Evolutionary conservation across 1,139 yeast species (phyloP).

Genomic region (Saccharomyces hybrid): DNA sequence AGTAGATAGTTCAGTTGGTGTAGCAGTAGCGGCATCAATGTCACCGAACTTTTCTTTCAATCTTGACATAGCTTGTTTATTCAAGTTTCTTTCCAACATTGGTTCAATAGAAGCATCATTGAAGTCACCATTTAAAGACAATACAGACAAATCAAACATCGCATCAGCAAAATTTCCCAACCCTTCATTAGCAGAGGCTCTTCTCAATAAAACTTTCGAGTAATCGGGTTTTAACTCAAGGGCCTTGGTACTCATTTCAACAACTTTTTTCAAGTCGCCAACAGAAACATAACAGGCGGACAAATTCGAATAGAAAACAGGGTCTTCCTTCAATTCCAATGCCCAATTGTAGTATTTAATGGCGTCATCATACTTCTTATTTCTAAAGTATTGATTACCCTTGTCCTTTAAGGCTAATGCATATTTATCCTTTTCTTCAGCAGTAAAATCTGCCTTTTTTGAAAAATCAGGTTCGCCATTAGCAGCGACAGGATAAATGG

Average conservation of each 20-base stretch:
- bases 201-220: slow-evolving; percentile 73
- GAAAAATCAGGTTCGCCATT: slow-evolving; percentile 50
- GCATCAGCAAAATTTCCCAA: slow-evolving; percentile 75
- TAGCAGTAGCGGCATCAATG: slow-evolving; percentile 27
- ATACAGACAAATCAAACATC: slow-evolving; percentile 83
- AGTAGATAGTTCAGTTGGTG: neutral
- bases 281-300: slow-evolving; percentile 91
- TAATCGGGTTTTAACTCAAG: slow-evolving; percentile 81
- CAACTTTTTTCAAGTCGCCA: slow-evolving; percentile 69
- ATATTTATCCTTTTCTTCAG: slow-evolving; percentile 55
- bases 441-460: slow-evolving; percentile 32
- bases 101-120: slow-evolving; percentile 71
- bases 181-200: slow-evolving; percentile 82
- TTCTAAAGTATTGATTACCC: slow-evolving; percentile 75
- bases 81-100: slow-evolving; percentile 80
- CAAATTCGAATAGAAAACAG: slow-evolving; percentile 86
- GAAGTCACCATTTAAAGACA: slow-evolving; percentile 70
- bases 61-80: slow-evolving; percentile 61
- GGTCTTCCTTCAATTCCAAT: slow-evolving; percentile 64
- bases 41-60: slow-evolving; percentile 53
- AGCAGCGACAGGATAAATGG: slow-evolving; percentile 39
- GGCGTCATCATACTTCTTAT: slow-evolving; percentile 63
- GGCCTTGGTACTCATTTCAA: slow-evolving; percentile 82
- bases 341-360: slow-evolving; percentile 74
- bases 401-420: slow-evolving; percentile 78